Conservation (phyloP, 768 basidiomycete species). For the Gloeostereum incarnatum region DNA sequence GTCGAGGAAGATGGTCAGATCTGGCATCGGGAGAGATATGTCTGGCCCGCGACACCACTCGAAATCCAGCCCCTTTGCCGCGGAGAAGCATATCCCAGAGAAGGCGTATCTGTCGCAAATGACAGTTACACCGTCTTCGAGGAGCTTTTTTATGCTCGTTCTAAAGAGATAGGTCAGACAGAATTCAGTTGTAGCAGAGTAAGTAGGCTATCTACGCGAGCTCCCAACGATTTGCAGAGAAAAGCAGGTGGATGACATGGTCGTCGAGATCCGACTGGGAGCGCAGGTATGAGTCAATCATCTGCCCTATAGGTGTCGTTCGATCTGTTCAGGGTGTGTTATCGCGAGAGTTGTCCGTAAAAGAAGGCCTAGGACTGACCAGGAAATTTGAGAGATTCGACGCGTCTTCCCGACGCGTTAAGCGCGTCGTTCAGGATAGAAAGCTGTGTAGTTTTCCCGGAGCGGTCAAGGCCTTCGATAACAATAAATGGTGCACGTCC, state of each 20-base stretch:
- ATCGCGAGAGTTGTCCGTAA: background rate
- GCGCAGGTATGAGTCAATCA: constrained; percentile 89
- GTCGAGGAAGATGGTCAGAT: constrained; percentile 82
- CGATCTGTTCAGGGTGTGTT: constrained; percentile 47
- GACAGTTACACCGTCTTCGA: constrained; percentile 59
- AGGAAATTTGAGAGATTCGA: constrained; percentile 77
- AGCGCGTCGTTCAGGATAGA: constrained; percentile 48
- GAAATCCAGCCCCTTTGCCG: constrained; percentile 59
- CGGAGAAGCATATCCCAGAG: constrained; percentile 88
- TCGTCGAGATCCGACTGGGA: constrained; percentile 85
- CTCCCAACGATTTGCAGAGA: constrained; percentile 98
- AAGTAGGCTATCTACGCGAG: constrained; percentile 60
- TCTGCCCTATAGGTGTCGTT: constrained; percentile 81
- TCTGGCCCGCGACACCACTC: constrained; percentile 87
- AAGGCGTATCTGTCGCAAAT: constrained; percentile 95
- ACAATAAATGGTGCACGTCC: constrained; percentile 78
- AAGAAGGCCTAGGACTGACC: constrained; percentile 37
- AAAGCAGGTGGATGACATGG: constrained; percentile 85
- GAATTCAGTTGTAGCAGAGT: no score
- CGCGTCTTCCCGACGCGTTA: constrained; percentile 30
- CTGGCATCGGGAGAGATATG: constrained; percentile 80
- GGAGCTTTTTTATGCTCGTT: constrained; percentile 46
- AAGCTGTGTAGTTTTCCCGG: constrained; percentile 90
- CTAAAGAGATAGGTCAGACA: constrained; percentile 21
- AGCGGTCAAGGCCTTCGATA: constrained; percentile 91